Evolutionary conservation across 148 eudicot species (phyloP).

Genomic region (Fallopia convolvulus): DNA sequence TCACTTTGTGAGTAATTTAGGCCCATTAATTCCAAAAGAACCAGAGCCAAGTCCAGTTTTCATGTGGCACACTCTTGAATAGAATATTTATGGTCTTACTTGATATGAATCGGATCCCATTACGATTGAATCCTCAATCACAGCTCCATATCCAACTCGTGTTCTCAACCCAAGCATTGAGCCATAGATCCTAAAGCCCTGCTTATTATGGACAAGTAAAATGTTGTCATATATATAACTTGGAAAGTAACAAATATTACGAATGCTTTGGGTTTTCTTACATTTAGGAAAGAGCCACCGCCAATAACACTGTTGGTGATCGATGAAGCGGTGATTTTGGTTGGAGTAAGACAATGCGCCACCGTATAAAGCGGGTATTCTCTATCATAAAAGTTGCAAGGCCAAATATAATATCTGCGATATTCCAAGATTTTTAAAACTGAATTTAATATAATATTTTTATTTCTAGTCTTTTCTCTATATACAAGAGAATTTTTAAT

Average conservation of each 20-base stretch:
- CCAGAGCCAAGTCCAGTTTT: neutral
- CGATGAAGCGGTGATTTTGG: slow-evolving; percentile 39
- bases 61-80: neutral
- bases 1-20: no score
- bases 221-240: neutral
- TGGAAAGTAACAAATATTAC: neutral
- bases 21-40: neutral
- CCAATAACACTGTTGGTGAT: slow-evolving; percentile 63
- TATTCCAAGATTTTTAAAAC: no score
- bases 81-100: slow-evolving; percentile 23
- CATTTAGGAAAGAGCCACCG: slow-evolving; percentile 70
- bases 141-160: slow-evolving; percentile 46
- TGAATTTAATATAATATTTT: no score
- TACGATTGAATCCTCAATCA: slow-evolving; percentile 60
- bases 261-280: slow-evolving; percentile 23
- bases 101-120: slow-evolving; percentile 75
- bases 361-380: slow-evolving; percentile 57
- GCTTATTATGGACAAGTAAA: slow-evolving; percentile 22
- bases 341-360: slow-evolving; percentile 68
- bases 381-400: slow-evolving; percentile 56
- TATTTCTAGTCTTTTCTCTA: no score
- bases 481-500: no score
- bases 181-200: slow-evolving; percentile 65
- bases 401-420: no score
- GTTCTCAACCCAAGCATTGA: slow-evolving; percentile 61